These are phyloP conservation scores for Candida nanaspora DNA, from an alignment of 805 yeast genomes.

Conservation along the genomic window DNA sequence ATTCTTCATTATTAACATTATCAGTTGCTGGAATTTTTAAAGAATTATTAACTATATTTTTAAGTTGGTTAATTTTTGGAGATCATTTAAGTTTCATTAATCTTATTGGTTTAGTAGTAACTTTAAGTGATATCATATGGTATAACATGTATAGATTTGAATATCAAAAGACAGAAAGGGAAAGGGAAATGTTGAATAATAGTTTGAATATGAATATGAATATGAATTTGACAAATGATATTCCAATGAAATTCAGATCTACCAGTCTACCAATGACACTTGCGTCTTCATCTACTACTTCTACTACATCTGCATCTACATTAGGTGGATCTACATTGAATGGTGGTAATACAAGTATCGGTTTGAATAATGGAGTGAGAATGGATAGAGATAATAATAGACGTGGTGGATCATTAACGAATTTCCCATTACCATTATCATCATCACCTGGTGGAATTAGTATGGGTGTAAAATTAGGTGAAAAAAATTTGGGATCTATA, in stretches of 20 bases:
- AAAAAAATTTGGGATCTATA: neutral
- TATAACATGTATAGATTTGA: conserved; percentile 64
- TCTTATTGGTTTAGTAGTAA: conserved; percentile 63
- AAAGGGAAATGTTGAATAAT: neutral
- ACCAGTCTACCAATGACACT: no score
- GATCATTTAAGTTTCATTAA: conserved; percentile 67
- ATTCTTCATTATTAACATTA: conserved; percentile 78
- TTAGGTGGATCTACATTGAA: no score
- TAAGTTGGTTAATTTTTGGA: conserved; percentile 63
- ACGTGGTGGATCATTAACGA: no score
- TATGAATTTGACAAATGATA: no score
- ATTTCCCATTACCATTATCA: neutral
- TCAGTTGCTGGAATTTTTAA: conserved; percentile 91
- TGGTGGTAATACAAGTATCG: no score
- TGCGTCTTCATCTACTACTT: no score
- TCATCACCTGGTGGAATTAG: no score
- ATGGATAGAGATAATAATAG: no score
- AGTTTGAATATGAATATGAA: neutral
- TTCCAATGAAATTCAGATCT: no score
- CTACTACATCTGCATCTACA: no score
- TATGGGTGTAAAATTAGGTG: neutral
- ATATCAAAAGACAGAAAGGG: conserved; percentile 11
- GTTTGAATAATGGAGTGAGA: no score
- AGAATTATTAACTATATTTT: conserved; percentile 75
- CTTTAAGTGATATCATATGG: conserved; percentile 73